Conservation (phyloP, 108 stramenopile species). For the Nitzschia inconspicua region DNA sequence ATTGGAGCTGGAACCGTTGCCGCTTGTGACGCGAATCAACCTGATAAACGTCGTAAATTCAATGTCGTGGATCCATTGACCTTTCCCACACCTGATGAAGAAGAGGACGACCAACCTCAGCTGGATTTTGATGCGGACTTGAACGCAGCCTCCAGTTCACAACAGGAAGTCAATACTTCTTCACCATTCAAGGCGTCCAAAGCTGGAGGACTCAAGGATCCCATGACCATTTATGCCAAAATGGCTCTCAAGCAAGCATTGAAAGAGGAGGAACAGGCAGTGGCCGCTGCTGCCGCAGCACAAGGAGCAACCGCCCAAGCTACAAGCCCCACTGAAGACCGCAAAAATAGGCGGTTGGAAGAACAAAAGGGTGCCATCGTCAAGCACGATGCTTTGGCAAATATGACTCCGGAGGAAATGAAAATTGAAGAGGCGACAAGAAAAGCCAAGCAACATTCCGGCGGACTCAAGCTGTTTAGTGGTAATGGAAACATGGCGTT, state of each 20-base stretch:
- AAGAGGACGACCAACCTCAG: background rate
- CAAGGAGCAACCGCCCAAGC: slow-evolving; percentile 11
- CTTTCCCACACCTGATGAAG: background rate
- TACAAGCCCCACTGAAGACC: slow-evolving; percentile 18
- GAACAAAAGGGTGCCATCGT: background rate
- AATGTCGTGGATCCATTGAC: slow-evolving; percentile 10
- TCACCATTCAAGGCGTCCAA: background rate
- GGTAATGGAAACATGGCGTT: slow-evolving; percentile 98
- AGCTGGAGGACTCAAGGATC: slow-evolving; percentile 22
- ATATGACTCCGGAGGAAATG: slow-evolving; percentile 69
- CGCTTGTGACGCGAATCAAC: slow-evolving; percentile 11
- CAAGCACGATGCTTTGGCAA: background rate
- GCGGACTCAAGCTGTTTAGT: slow-evolving; percentile 93
- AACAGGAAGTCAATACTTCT: background rate
- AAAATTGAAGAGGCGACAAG: slow-evolving; percentile 73
- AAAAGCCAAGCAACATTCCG: slow-evolving; percentile 81
- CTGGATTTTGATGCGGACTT: background rate
- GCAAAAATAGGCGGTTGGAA: background rate
- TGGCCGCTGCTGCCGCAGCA: background rate
- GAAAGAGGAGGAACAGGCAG: slow-evolving; percentile 12
- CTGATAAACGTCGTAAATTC: background rate
- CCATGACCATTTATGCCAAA: slow-evolving; percentile 41
- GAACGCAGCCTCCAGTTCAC: too few relatives aligned
- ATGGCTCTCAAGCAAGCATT: slow-evolving; percentile 18
- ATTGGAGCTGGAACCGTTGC: slow-evolving; percentile 20